Evolutionary conservation across 2,329 filamentous ascomycete genomes (phyloP), one percentile per base, ranked within the genome.

Genomic region (Xylaria sp.): DNA sequence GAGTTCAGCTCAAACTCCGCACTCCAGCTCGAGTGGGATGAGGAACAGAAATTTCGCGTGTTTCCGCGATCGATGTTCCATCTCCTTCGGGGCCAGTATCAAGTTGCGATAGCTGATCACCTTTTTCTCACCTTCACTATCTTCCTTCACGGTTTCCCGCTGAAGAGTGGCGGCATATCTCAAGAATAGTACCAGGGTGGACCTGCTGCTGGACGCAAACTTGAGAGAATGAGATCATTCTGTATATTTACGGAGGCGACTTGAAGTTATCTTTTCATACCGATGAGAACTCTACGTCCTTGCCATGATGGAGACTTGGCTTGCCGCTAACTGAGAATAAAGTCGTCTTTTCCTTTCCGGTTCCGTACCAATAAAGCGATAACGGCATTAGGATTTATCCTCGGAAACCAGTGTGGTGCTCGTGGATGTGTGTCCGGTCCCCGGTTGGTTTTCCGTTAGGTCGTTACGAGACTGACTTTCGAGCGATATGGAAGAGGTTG

Each of bases 131-230:
- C 41, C 6, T 7, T 37, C 34, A 59, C 41, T 34, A 10, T 37
- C 20, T 18, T 2, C 25, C 46, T 59, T 32, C 18, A 44, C 6
- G 44, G 46, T 10, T 65, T 34, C 7, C 55, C 23, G 41, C 44
- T 23, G 37, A 65, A 25, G 54, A 23, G n/a, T 32, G 18, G 54
- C 48, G 37, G 15, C 58, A 46, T 58, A 32, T 32, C 51, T 50
- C n/a, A 58, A 58, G 34, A 57, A 50, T 20, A 41, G 20, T 6
- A 65, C 44, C 32, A 52, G 1, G 9, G 44, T 58, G 18, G 32
- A 58, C 6, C 44, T 51, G 9, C 20, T 65, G 23, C 32, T 58
- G 62, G 52, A 52, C 41, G 25, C 23, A 9, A 32, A 9, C n/a
- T 2, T 39, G n/a, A 44, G 54, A 13, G 9, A 37, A 20, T 25